These are phyloP conservation scores for Fusarium succisae DNA, from an alignment of 2,329 filamentous ascomycete genomes.

Conservation along the genomic window DNA sequence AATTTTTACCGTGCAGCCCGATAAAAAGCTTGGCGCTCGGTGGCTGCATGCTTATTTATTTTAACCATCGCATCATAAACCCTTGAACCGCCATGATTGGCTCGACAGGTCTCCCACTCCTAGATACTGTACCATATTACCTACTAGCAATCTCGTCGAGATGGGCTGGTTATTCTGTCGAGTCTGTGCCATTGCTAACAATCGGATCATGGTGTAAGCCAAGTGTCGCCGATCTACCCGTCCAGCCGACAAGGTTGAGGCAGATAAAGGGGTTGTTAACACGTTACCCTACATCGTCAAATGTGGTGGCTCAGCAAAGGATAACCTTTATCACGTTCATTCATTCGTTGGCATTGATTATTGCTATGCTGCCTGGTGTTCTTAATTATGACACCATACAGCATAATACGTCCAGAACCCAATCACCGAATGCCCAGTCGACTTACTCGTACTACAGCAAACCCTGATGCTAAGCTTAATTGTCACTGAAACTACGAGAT, in stretches of 20 bases:
- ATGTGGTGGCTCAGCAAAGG: not conserved
- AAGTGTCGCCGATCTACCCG: conserved; percentile 28
- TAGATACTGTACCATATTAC: not conserved
- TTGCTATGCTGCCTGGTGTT: not conserved
- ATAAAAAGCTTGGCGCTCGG: conserved; percentile 42
- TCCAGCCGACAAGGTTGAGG: not conserved
- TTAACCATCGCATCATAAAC: conserved; percentile 21
- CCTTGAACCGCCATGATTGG: conserved; percentile 15
- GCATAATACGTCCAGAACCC: not conserved
- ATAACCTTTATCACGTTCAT: not conserved
- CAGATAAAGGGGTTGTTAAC: not conserved
- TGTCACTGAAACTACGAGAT: not conserved
- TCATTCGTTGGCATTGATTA: not conserved
- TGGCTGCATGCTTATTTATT: conserved; percentile 43
- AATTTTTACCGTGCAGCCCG: conserved; percentile 42
- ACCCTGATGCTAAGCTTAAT: conserved; percentile 16
- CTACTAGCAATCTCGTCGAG: not conserved
- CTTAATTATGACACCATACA: not conserved
- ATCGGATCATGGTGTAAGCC: not conserved
- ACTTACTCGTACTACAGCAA: conserved; percentile 1
- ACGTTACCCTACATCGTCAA: not conserved
- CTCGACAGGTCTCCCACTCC: not conserved
- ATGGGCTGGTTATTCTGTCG: not conserved
- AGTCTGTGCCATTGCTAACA: not conserved
- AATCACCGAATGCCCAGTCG: not conserved